Evolutionary conservation across 352 stramenopile species (phyloP), one percentile per base, ranked within the genome.

Genomic region (Thraustochytrium sp.): DNA sequence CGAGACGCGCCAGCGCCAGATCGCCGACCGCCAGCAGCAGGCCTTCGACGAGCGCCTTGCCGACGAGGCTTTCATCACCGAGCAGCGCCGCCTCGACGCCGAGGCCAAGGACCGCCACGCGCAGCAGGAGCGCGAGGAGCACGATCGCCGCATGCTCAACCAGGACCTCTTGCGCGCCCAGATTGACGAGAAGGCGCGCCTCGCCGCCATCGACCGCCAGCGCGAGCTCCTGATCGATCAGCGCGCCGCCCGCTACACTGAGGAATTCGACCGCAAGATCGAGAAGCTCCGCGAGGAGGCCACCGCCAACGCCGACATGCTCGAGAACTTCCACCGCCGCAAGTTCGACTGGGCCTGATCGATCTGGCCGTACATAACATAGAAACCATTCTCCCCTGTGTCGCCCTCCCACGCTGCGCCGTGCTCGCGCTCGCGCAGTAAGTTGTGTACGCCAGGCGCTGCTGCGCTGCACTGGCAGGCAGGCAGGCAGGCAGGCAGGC

Each of bases 171-270:
- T 76, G 13, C 56, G n/a, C 21, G 72, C 46, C 21, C 54, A 85
- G 40, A 80, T 80, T 23, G 42, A 44, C 31, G 44, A 72, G 65
- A 62, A 72, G 51, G 64, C 85, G 42, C 65, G 40, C 46, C 36
- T 84, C 21, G 73, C 73, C 29, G 44, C 26, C 1, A 56, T 82
- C 31, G 59, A 84, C 51, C 64, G 38, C 16, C 78, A 85, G 56
- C 54, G 38, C 59, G 78, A 85, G 65, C 76, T 56, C n/a, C 78
- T 85, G 23, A 78, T 84, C 11, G 64, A 55, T 36, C 11, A 83
- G 44, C 78, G 68, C 31, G 68, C 68, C 51, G 68, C 68, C 0
- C 68, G 46, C 44, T 80, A 80, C 68, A 80, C 68, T 11, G 44
- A 80, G 29, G 68, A 80, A 31, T 80, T 80, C 68, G 46, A 80